Conservation (phyloP, 192 early-diverging fungal species). For the Lobosporangium transversale region DNA sequence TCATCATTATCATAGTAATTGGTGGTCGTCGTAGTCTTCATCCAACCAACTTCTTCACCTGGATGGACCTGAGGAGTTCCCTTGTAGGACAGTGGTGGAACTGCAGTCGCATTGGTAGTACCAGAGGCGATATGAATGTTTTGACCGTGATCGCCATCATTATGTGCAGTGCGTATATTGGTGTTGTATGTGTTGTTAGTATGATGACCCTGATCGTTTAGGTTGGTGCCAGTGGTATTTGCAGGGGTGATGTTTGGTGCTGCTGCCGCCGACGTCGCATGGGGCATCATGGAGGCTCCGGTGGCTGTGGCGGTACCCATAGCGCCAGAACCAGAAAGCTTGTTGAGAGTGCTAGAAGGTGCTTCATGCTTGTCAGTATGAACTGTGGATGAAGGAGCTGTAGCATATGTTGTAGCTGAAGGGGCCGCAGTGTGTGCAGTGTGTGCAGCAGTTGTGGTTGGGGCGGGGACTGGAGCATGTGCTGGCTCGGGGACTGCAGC, state of each 20-base stretch:
- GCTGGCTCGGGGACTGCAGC: too few relatives aligned
- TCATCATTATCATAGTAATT: constrained; percentile 11
- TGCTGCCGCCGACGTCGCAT: not conserved
- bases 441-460: not conserved
- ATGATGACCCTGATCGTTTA: too few relatives aligned
- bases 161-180: too few relatives aligned
- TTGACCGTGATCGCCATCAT: too few relatives aligned
- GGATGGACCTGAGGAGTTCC: constrained; percentile 19
- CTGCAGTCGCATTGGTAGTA: not conserved
- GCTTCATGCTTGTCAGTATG: not conserved
- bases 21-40: constrained; percentile 39
- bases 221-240: too few relatives aligned
- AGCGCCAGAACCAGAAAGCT: constrained; percentile 2
- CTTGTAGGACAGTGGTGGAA: constrained; percentile 9
- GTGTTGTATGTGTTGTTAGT: too few relatives aligned
- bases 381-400: not conserved
- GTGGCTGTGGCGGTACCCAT: not conserved
- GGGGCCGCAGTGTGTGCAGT: not conserved
- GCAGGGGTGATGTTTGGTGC: too few relatives aligned
- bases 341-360: not conserved
- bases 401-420: not conserved
- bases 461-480: too few relatives aligned
- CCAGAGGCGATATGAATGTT: too few relatives aligned
- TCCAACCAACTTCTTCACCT: constrained; percentile 37
- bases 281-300: not conserved